Conservation (phyloP, 2,329 filamentous ascomycete species). For the Fusarium nelsonii region DNA sequence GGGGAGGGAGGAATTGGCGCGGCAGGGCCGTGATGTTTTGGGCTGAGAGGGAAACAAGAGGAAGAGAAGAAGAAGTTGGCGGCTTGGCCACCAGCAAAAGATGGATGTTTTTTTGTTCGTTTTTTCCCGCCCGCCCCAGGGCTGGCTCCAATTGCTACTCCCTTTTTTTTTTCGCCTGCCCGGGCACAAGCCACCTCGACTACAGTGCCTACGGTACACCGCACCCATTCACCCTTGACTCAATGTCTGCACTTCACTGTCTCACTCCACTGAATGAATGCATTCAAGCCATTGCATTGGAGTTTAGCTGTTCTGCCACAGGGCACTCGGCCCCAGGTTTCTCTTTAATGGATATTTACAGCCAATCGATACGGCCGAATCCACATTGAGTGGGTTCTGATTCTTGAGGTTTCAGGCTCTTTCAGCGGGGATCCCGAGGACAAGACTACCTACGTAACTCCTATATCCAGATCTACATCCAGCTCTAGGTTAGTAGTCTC, state of each 20-base stretch:
- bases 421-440: slow-evolving; percentile 12
- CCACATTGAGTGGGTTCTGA: slow-evolving; percentile 2
- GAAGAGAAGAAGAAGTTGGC: slow-evolving; percentile 39
- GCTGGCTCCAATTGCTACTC: slow-evolving; percentile 12
- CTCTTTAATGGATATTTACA: neutral
- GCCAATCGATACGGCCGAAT: slow-evolving; percentile 7
- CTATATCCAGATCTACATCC: neutral
- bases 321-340: slow-evolving; percentile 17
- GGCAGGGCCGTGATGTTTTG: slow-evolving; percentile 58
- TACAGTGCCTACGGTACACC: slow-evolving; percentile 7
- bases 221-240: slow-evolving; percentile 36
- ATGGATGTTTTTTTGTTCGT: slow-evolving; percentile 45
- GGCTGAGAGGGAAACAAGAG: slow-evolving; percentile 47
- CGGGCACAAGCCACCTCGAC: slow-evolving; percentile 26
- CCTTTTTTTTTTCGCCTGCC: slow-evolving; percentile 29
- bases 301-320: neutral
- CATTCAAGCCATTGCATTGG: neutral
- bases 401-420: slow-evolving; percentile 15
- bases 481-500: too few relatives aligned
- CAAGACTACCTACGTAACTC: neutral
- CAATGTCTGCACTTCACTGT: slow-evolving; percentile 24
- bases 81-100: slow-evolving; percentile 37
- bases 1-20: slow-evolving; percentile 56
- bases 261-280: slow-evolving; percentile 18
- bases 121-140: slow-evolving; percentile 20